Evolutionary conservation across 192 early-diverging fungal species (phyloP), one percentile per base, ranked within the genome.

Genomic region (Gryganskiella cystojenkinii): DNA sequence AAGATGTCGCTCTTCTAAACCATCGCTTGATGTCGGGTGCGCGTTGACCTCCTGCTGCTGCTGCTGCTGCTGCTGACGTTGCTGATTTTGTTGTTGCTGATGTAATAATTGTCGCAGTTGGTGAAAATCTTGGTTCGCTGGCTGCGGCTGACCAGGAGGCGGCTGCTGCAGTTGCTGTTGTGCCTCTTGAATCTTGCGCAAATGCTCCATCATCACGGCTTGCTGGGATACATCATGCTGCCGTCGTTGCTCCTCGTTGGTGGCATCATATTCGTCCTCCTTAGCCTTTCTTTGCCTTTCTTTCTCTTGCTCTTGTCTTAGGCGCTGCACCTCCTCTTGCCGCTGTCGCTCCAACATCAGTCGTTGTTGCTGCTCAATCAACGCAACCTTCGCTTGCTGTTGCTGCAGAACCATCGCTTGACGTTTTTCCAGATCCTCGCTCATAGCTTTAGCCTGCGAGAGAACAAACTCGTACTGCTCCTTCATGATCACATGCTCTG

Each of bases 321-420:
- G n/a, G n/a, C n/a, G n/a, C n/a, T n/a, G n/a, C n/a, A n/a, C n/a
- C 42, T 71, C 60, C 13, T 72, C 61, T 28, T 58, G 22, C 19
- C 20, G 55, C 25, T 65, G 55, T 17, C 43, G 37, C 22, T 65
- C 56, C 56, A 68, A 15, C 34, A 76, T 76, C 45, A 76, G 28
- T 5, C 55, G 61, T 33, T 76, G 73, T 30, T 76, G 73, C 15
- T 67, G 65, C 19, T 76, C 73, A 44, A 76, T 76, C 54, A 76
- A 28, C 19, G 50, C 53, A 1, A 65, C 73, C 47, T 76, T 65
- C 2, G 73, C 46, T 44, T 35, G 62, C 3, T 65, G 59, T 37
- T 76, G 73, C 22, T 76, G 64, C 22, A 76, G 13, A 13, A 76
- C 2, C 27, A 31, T 33, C 0, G 33, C 10, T 31, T 68, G 65